These are phyloP conservation scores for Arachis hypogaea DNA, from an alignment of 306 rosid species.

Conservation along the genomic window DNA sequence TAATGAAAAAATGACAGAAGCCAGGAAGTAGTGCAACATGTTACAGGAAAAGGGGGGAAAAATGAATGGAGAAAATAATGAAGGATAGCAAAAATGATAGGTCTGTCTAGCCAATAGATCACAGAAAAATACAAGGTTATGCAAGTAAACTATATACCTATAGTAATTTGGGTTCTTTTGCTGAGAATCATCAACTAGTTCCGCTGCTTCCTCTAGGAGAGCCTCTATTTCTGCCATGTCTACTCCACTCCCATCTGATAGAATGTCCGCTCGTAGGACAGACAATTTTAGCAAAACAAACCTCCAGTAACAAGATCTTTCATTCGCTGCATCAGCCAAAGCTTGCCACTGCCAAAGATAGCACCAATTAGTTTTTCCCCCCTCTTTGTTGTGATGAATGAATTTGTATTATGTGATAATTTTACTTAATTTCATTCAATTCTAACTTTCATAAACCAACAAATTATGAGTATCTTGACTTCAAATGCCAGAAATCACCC, in stretches of 20 bases:
- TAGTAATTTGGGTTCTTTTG: constrained; percentile 82
- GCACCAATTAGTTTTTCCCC: constrained; percentile 28
- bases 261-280: constrained; percentile 79
- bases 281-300: constrained; percentile 83
- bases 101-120: constrained; percentile 11
- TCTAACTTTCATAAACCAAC: constrained; percentile 10
- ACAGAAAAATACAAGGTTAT: neutral
- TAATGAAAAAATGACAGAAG: constrained; percentile 8
- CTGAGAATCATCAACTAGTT: constrained; percentile 72
- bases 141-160: constrained; percentile 49
- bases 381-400: neutral
- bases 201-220: constrained; percentile 94
- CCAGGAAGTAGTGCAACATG: neutral
- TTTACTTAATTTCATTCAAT: neutral
- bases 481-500: neutral
- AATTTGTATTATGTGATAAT: constrained; percentile 19
- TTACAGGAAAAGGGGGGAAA: neutral
- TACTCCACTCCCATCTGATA: constrained; percentile 65
- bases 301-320: constrained; percentile 86
- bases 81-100: constrained; percentile 1
- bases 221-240: constrained; percentile 84
- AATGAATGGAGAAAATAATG: neutral
- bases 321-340: constrained; percentile 86
- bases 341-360: constrained; percentile 76
- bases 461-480: constrained; percentile 13